Conservation (phyloP, 306 rosid species). For the Pterocarpus santalinus region DNA sequence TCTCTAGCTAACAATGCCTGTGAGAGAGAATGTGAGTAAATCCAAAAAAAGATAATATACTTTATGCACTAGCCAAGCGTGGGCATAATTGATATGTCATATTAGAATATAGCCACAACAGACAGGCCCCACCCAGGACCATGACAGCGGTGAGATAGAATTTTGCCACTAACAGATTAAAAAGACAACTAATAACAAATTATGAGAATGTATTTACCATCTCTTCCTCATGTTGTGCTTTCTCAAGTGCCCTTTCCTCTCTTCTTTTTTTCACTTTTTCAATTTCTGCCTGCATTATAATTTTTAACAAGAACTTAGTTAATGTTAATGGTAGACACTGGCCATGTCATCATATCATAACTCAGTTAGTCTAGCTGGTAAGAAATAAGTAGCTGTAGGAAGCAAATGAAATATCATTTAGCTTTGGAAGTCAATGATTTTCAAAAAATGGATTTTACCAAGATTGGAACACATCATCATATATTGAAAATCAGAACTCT, state of each 20-base stretch:
- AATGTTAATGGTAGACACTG: not conserved
- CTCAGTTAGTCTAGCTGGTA: not conserved
- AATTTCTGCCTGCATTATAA: slow-evolving; percentile 83
- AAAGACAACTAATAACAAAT: slow-evolving; percentile 14
- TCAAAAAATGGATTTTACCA: not conserved
- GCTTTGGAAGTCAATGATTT: not conserved
- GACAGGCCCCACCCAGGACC: not conserved
- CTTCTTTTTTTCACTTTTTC: slow-evolving; percentile 98
- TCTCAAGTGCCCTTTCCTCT: slow-evolving; percentile 98
- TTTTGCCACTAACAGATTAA: slow-evolving; percentile 33
- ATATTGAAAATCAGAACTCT: not conserved
- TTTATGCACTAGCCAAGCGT: not conserved
- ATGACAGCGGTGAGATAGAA: not conserved
- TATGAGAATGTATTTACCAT: slow-evolving; percentile 68
- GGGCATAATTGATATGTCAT: not conserved
- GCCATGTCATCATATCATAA: not conserved
- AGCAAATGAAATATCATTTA: slow-evolving; percentile 4
- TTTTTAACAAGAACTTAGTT: slow-evolving; percentile 1
- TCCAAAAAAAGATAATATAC: slow-evolving; percentile 28
- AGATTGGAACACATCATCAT: not conserved
- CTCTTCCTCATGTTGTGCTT: slow-evolving; percentile 96
- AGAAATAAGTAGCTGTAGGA: not conserved
- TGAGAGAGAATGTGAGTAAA: slow-evolving; percentile 47
- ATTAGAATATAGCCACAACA: slow-evolving; percentile 19
- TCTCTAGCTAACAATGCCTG: slow-evolving; percentile 97